These are phyloP conservation scores for Phytopythium mirpurense DNA, from an alignment of 352 stramenopile genomes.

Conservation along the genomic window DNA sequence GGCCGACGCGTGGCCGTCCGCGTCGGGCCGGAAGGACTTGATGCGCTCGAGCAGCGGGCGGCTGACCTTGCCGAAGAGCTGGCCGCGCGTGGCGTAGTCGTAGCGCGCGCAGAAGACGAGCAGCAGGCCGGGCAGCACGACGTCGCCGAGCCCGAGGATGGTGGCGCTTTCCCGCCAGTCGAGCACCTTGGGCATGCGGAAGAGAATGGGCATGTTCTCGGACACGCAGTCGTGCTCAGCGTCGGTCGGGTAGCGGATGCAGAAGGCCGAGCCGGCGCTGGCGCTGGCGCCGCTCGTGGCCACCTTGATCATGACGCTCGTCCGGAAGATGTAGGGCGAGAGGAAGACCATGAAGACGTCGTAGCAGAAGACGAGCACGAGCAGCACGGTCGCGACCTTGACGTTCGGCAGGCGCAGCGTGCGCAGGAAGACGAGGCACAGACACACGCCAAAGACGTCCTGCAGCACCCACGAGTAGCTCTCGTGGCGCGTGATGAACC, in stretches of 20 bases:
- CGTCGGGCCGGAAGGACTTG: slow-evolving; percentile 25
- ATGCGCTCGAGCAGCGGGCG: slow-evolving; percentile 35
- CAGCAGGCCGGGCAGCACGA: slow-evolving; percentile 93
- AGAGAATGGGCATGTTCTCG: slow-evolving; percentile 93
- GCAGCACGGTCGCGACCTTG: slow-evolving; percentile 88
- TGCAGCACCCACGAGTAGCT: slow-evolving; percentile 90
- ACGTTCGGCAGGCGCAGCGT: slow-evolving; percentile 91
- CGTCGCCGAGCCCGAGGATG: slow-evolving; percentile 96
- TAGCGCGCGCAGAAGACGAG: slow-evolving; percentile 94
- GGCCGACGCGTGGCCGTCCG: slow-evolving; percentile 9
- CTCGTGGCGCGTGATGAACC: slow-evolving; percentile 76
- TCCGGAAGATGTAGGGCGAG: slow-evolving; percentile 86
- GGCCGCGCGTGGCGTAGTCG: slow-evolving; percentile 85
- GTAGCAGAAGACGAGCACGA: slow-evolving; percentile 94
- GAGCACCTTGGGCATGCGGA: slow-evolving; percentile 90
- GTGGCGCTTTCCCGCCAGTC: slow-evolving; percentile 91
- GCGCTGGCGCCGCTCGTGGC: slow-evolving; percentile 75
- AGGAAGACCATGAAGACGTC: slow-evolving; percentile 97
- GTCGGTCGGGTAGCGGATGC: slow-evolving; percentile 69
- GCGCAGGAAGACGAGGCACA: slow-evolving; percentile 91
- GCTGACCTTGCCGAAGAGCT: slow-evolving; percentile 56
- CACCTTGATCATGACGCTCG: slow-evolving; percentile 94
- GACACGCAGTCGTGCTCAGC: slow-evolving; percentile 47
- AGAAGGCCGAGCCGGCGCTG: slow-evolving; percentile 44
- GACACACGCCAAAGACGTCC: slow-evolving; percentile 91